Evolutionary conservation across 176 grass and related monocot genomes (phyloP), one percentile per base, ranked within the genome.

Genomic region (Oryza nivara): DNA sequence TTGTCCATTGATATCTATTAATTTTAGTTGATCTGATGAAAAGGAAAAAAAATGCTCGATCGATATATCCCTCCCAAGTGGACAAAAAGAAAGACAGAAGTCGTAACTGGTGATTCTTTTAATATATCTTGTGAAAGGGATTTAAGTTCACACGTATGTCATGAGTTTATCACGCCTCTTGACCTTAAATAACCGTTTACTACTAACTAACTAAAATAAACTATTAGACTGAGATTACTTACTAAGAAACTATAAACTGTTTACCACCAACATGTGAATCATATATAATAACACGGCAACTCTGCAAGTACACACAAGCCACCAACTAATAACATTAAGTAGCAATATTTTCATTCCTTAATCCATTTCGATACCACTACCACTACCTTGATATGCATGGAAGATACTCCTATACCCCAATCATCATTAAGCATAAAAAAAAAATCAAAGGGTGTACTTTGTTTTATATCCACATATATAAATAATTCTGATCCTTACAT

Each of bases 361-460:
- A 51, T 83, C 13, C 73, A 69, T 83, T 68, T 90, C 64, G 68
- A 47, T 48, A 8, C 7, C 15, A 2, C 68, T 19, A 79, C n/a
- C 32, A 68, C 64, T 28, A 44, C 4, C 23, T 84, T 75, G 20
- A 54, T 68, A 54, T 51, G 64, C 22, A 78, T 86, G 44, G 26
- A 78, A 48, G 19, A 73, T 58, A 58, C 16, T 4, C n/a, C 7
- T 56, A 5, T 44, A 44, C 43, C 47, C 26, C 1, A 68, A 36
- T 36, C 35, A 36, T 36, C 60, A 70, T 84, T 75, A 49, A 65
- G 34, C 69, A 9, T n/a, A 68, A 67, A 49, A 63, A 49, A 63
- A 17, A 68, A 86, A 64, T 82, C 80, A 63, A 79, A 69, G n/a
- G 36, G 17, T 60, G 84, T 83, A 83, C 80, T 68, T 86, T 16